Base-by-base conservation (phyloP, 805 yeast genomes). In the Candida pseudofarinosa region DNA sequence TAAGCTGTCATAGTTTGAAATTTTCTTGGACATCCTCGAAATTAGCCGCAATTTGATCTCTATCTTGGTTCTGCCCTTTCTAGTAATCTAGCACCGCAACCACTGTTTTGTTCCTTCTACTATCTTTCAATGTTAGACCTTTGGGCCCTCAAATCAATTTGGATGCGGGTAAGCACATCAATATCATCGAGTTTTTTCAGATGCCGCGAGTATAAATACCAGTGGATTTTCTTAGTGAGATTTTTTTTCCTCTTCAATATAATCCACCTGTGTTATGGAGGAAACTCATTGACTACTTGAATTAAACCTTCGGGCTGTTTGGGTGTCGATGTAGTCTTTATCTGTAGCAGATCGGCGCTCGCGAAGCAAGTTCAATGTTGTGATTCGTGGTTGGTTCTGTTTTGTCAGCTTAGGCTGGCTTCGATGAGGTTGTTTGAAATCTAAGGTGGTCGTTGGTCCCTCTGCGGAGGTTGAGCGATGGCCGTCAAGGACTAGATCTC, bases 291-390 rank as follows among this genome's bases (percentile, higher is more conserved):
- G 46, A 55, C 50, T 39, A 42, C 38, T 14, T 34, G 45, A 50
- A 48, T 54, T 61, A 58, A 63, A 59, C 51, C 55, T 56, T 51
- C 57, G 63, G 67, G 59, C 60, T 61, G 50, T 53, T 51, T 38
- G 33, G 37, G 41, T 46, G 44, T 43, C 39, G 52, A 56, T 67
- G 71, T 67, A 65, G 73, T 48, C 49, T 56, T 53, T 55, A 46
- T 56, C 60, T 57, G 62, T 60, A 67, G 75, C 85, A 75, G 78
- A 59, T 81, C 86, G 85, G 78, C 85, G 85, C 88, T 72, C 76
- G 83, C 53, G 83, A 76, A 81, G 82, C 81, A 75, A 71, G 77
- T 69, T 60, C 55, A 49, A 63, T 37, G 23, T 18, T 37, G 34
- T 23, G 28, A 10, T 23, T 6, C 6, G n/a, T 10, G 6, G 10